Base-by-base conservation (phyloP, 1,139 yeast species). In the Arxiozyma slooffiae region DNA sequence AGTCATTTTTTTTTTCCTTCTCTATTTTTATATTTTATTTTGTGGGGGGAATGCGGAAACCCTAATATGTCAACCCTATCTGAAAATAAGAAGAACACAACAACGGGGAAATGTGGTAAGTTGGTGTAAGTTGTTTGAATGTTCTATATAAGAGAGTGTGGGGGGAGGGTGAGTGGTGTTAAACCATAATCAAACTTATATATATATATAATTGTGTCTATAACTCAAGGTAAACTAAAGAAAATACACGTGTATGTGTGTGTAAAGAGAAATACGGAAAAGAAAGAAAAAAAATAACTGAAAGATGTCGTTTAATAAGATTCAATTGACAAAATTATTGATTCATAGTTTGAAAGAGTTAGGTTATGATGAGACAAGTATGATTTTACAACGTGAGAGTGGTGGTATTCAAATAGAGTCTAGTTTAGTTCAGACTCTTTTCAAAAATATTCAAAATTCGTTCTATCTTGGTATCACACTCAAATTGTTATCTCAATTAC, bases 261-360 rank as follows among this genome's bases (percentile, higher is more conserved):
- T 30, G 4, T 16, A 30, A 30, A n/a, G 14, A n/a, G 6, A 30
- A 23, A 23, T 23, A 5, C 5, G 7, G 7, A 5, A 17, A 38
- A 18, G 9, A 18, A 22, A 7, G 4, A 23, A 23, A 21, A 18
- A 34, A 26, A 41, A 23, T 20, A 26, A 18, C 34, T 17, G 26
- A 21, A 7, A 26, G 8, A 38, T 43, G 49, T 23, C 41, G 40
- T 61, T 66, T 41, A 63, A 64, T 55, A 68, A 64, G 43, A 61
- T 60, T 17, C 81, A 79, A 58, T 68, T 77, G 14, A 71, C 80
- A 1, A 69, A 79, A 47, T 63, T 79, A 24, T 58, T 79, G 38
- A 72, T 78, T 36, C 81, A 78, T 55, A 66, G 79, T 1, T 61
- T 79, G 47, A 62, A 66, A 40, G 82, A 78, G 53, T 54, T 78